A percentile compares a stretch with the other conserved stretches of the same genome.
Conservation (phyloP, 306 rosid species). For the Potentilla sterilis region DNA sequence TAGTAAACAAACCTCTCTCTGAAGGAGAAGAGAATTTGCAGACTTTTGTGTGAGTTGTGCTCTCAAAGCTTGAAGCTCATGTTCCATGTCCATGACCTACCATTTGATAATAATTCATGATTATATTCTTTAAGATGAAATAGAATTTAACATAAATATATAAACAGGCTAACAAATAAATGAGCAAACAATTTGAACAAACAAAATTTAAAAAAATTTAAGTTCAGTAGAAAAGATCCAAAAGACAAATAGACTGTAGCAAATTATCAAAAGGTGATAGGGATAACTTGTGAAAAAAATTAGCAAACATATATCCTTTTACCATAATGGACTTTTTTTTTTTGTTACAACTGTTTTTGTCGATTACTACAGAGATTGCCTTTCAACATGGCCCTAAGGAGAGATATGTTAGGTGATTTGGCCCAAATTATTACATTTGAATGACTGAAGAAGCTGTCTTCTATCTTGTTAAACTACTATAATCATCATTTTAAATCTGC, state of each 20-base stretch:
- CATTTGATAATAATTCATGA: background rate
- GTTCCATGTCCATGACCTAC: conserved; percentile 97
- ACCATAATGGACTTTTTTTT: background rate
- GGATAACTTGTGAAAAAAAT: background rate
- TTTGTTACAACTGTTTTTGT: background rate
- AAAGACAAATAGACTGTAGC: background rate
- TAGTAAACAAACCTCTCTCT: conserved; percentile 59
- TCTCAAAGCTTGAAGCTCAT: conserved; percentile 87
- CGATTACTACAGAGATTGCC: background rate
- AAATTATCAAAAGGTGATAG: background rate
- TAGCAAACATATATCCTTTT: background rate
- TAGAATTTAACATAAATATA: background rate
- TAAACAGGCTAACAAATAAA: background rate
- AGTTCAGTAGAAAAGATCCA: background rate
- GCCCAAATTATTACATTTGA: background rate
- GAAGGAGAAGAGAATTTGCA: conserved; percentile 69
- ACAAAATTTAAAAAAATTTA: background rate
- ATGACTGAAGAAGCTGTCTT: background rate
- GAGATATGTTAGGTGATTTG: background rate
- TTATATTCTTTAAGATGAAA: background rate
- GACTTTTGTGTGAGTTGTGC: conserved; percentile 77
- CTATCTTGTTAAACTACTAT: background rate
- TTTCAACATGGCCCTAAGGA: background rate
- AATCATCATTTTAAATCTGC: background rate
- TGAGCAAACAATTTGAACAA: background rate